phyloP scores from a whole-genome alignment of 202 grass and related monocot genomes.

The Carex sylvatica region DNA sequence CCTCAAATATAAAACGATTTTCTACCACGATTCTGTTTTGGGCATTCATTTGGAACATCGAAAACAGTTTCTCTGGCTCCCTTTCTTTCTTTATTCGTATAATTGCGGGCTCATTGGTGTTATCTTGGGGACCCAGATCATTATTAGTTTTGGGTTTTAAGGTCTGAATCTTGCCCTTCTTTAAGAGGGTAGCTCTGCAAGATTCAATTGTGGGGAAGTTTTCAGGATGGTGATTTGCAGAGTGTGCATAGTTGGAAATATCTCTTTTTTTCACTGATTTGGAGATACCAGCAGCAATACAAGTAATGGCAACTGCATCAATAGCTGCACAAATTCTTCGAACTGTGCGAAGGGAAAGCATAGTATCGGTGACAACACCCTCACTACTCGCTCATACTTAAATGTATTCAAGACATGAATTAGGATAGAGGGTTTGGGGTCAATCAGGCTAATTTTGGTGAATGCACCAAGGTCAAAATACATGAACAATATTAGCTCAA shows the following conservation, averaged over 20 bases:
- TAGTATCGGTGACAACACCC: conserved; percentile 27
- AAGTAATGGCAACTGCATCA: conserved; percentile 67
- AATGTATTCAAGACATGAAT: no score
- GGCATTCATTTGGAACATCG: conserved; percentile 68
- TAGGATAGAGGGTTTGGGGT: neutral
- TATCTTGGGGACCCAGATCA: neutral
- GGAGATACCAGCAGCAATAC: conserved; percentile 68
- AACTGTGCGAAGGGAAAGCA: conserved; percentile 56
- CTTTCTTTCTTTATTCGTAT: conserved; percentile 71
- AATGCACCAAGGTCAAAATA: neutral
- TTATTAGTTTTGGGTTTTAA: neutral
- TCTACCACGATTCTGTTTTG: conserved; percentile 66
- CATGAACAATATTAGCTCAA: neutral
- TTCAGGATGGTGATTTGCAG: conserved; percentile 27
- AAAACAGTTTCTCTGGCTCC: conserved; percentile 70
- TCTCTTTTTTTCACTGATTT: conserved; percentile 33
- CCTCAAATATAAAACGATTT: conserved; percentile 77
- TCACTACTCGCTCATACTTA: conserved; percentile 4
- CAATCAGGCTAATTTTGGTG: neutral
- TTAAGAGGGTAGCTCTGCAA: conserved; percentile 32
- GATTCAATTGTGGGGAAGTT: conserved; percentile 48
- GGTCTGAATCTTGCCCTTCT: neutral
- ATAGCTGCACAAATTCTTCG: conserved; percentile 70
- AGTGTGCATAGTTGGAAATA: conserved; percentile 34
- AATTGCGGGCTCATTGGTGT: conserved; percentile 39